Evolutionary conservation across 306 rosid species (phyloP).

Genomic region (Lathyrus oleraceus): DNA sequence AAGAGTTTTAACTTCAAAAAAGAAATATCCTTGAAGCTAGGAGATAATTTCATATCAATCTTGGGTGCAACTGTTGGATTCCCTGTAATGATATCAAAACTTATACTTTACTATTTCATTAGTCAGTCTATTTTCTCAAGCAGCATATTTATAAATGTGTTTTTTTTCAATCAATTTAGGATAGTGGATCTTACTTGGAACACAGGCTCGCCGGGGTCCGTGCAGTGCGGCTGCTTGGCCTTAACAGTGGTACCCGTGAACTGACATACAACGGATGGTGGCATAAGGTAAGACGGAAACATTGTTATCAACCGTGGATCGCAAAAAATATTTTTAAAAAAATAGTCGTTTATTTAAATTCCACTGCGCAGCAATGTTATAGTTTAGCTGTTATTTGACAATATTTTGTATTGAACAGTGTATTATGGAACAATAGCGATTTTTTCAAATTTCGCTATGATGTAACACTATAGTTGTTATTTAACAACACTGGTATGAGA

Average conservation of each 20-base stretch:
- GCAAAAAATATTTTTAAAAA: not conserved
- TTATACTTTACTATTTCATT: conserved; percentile 14
- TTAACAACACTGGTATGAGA: not conserved
- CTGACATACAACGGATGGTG: conserved; percentile 16
- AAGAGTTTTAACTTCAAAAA: conserved; percentile 23
- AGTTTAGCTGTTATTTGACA: not conserved
- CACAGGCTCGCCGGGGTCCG: conserved; percentile 29
- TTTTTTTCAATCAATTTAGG: conserved; percentile 16
- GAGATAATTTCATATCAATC: conserved; percentile 26
- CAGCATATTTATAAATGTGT: not conserved
- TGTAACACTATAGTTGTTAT: not conserved
- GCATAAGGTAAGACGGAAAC: conserved; percentile 26
- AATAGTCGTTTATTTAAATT: not conserved
- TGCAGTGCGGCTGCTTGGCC: not conserved
- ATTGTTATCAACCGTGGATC: not conserved
- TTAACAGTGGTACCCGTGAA: conserved; percentile 3
- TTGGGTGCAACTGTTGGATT: conserved; percentile 30
- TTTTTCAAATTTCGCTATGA: not conserved
- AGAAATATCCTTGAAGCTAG: conserved; percentile 23
- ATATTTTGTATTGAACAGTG: not conserved
- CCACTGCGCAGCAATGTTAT: not conserved
- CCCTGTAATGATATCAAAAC: conserved; percentile 19
- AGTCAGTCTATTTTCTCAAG: not conserved
- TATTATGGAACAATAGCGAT: not conserved
- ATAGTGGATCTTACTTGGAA: conserved; percentile 27